Evolutionary conservation across 306 rosid genomes (phyloP).

Genomic region (Quercus gilva): DNA sequence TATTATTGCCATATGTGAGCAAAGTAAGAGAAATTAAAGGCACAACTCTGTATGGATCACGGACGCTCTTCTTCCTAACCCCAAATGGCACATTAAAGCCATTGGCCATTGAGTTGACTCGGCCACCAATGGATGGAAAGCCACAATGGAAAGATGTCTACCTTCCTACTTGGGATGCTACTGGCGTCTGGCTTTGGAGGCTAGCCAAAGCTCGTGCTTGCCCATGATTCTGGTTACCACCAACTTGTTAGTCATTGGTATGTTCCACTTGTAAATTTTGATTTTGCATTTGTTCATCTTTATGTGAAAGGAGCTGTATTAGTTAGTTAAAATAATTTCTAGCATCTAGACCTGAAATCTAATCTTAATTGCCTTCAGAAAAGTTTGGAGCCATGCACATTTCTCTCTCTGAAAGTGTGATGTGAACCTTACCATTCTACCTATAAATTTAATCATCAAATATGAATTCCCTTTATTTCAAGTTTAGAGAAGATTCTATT

Average conservation of each 20-base stretch:
- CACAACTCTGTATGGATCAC: constrained; percentile 76
- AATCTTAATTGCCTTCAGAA: too few species aligned
- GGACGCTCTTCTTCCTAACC: constrained; percentile 66
- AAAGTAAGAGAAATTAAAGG: constrained; percentile 56
- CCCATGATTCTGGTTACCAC: constrained; percentile 82
- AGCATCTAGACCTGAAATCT: too few species aligned
- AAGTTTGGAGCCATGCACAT: too few species aligned
- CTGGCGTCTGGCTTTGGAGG: constrained; percentile 85
- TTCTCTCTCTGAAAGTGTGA: too few species aligned
- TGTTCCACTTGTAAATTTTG: neutral
- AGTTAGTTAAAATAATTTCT: too few species aligned
- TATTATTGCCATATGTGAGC: constrained; percentile 59
- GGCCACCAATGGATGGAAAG: constrained; percentile 65
- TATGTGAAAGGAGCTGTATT: too few species aligned
- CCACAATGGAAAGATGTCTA: constrained; percentile 68
- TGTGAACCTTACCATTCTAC: too few species aligned
- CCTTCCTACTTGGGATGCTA: constrained; percentile 56
- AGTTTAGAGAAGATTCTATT: too few species aligned
- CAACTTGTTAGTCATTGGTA: constrained; percentile 92
- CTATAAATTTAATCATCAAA: too few species aligned
- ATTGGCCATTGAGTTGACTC: constrained; percentile 65
- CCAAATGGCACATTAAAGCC: constrained; percentile 49
- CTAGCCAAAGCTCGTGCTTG: constrained; percentile 80
- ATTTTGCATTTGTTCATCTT: neutral
- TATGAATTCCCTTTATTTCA: too few species aligned